Evolutionary conservation across 306 rosid species (phyloP), one percentile per base, ranked within the genome.

Genomic region (Hippophae gyantsensis): DNA sequence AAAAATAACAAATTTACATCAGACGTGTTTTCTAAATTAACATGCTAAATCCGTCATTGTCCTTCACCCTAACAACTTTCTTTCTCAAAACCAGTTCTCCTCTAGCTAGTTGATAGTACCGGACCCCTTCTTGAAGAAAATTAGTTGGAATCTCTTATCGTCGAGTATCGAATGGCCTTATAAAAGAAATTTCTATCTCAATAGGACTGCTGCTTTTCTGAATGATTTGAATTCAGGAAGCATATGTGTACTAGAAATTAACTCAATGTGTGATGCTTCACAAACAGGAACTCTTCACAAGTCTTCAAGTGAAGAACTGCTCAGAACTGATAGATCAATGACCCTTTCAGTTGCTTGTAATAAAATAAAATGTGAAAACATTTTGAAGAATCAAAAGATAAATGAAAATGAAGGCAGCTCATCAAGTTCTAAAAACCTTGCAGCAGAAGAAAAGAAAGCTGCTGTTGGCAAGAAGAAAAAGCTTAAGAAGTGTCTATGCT

Each of bases 401-500:
- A 48, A 25, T 27, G 43, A 57, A 53, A 14, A 41, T 57, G 61
- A 67, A 70, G 83, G 69, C 41, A 45, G 58, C 40, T 65, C 72
- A 41, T 65, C 72, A 38, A 57, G 42, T 26, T 74, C 60, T 9
- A 57, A 11, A 14, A 60, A n/a, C 43, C 13, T 41, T 18, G 5
- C 2, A 48, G 62, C 25, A 10, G 69, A 57, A 45, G 58, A 52
- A 43, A 64, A 64, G 58, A 67, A 48, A 61, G 58, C 44, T 5
- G 45, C 68, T 27, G 61, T 9, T 49, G 62, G 53, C 42, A 56
- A 66, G 71, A 40, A 7, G 68, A 64, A 57, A 54, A 71, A 41
- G 70, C 54, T 61, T 6, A 59, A 40, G 80, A 57, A 57, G 62
- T 79, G 57, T 8, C 45, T 74, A 41, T 79, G 80, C 69, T 79